A percentile compares a stretch with the other conserved stretches of the same genome.
Evolutionary conservation across 371 early-diverging fungal genomes (phyloP).

Genomic region (Mortierella sp.): DNA sequence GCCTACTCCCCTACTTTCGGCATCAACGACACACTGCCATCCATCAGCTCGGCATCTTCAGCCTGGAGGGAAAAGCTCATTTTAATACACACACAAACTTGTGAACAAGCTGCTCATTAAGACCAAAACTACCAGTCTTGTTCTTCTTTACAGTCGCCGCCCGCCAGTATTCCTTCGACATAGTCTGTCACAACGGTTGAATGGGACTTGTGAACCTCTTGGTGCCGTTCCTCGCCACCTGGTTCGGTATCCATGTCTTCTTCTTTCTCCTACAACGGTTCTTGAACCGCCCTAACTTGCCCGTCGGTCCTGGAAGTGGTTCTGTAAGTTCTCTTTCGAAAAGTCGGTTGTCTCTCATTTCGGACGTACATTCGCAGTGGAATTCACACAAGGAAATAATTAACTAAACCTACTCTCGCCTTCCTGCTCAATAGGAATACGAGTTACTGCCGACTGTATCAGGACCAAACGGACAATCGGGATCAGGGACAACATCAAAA

Average conservation of each 20-base stretch:
- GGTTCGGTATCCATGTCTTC: constrained; percentile 52
- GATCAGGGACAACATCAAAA: constrained; percentile 21
- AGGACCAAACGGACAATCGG: constrained; percentile 1
- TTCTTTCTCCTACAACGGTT: constrained; percentile 55
- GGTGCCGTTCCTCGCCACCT: constrained; percentile 48
- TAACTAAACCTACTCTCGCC: not conserved
- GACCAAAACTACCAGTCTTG: not conserved
- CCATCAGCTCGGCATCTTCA: not conserved
- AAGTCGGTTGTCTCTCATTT: not conserved
- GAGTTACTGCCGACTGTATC: constrained; percentile 42
- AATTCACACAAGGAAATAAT: not conserved
- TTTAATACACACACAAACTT: not conserved
- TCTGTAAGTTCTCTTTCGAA: constrained; percentile 23
- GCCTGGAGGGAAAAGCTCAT: not conserved
- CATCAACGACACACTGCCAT: not conserved
- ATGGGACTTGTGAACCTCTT: constrained; percentile 41
- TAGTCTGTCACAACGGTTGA: constrained; percentile 5
- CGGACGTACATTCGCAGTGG: not conserved
- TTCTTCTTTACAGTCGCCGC: not conserved
- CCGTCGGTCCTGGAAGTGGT: constrained; percentile 48
- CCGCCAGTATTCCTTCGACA: not conserved
- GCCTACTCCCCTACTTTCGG: not conserved
- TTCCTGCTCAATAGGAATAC: constrained; percentile 24
- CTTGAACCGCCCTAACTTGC: constrained; percentile 53
- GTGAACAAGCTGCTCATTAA: not conserved